A percentile compares a stretch with the other conserved stretches of the same genome.
Evolutionary conservation across 768 basidiomycete species (phyloP).

Genomic region (Lentinula sp.): DNA sequence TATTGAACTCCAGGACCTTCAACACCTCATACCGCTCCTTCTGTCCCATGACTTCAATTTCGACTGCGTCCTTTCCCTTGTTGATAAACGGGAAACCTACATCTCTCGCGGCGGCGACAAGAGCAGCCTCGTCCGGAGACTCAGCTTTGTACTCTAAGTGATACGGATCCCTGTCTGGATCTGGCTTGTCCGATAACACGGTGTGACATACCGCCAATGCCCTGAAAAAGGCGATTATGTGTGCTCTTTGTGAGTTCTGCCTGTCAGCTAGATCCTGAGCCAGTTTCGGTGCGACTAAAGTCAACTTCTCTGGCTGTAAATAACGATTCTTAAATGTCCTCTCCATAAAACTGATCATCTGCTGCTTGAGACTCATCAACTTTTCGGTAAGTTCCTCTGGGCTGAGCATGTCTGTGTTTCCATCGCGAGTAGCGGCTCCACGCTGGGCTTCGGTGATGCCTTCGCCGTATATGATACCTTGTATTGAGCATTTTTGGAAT

Average conservation of each 20-base stretch:
- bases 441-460: conserved; percentile 94
- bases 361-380: conserved; percentile 57
- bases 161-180: conserved; percentile 54
- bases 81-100: conserved; percentile 88
- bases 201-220: conserved; percentile 92
- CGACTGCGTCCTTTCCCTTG: conserved; percentile 66
- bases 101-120: conserved; percentile 89
- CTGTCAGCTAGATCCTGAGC: conserved; percentile 71
- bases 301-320: conserved; percentile 72
- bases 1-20: conserved; percentile 89
- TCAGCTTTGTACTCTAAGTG: conserved; percentile 90
- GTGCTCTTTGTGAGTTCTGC: conserved; percentile 49
- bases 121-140: conserved; percentile 91
- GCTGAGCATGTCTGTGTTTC: conserved; percentile 56
- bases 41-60: conserved; percentile 91
- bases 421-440: conserved; percentile 83
- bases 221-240: conserved; percentile 85
- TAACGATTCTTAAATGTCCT: conserved; percentile 86
- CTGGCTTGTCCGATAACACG: conserved; percentile 76
- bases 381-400: conserved; percentile 67
- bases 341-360: conserved; percentile 75
- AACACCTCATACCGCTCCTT: conserved; percentile 75
- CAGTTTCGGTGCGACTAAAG: conserved; percentile 81
- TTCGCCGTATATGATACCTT: conserved; percentile 84
- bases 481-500: conserved; percentile 91